A percentile compares a stretch with the other conserved stretches of the same genome.
Evolutionary conservation across 768 basidiomycete species (phyloP).

Genomic region (Cyclocybe cylindracea): DNA sequence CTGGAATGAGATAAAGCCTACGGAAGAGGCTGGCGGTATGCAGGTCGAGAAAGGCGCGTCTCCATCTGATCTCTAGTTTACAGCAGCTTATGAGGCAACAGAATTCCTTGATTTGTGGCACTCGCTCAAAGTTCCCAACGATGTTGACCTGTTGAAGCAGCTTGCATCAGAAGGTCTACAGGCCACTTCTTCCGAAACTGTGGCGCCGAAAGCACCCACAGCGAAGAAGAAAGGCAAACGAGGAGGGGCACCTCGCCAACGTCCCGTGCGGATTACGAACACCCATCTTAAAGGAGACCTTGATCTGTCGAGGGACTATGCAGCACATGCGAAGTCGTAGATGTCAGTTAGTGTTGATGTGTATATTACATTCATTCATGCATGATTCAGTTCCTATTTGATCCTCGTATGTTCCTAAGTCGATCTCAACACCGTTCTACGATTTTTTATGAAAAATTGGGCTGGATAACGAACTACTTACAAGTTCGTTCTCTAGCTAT

Average conservation of each 20-base stretch:
- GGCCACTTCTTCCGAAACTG: slow-evolving; percentile 68
- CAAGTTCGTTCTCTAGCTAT: too few relatives aligned
- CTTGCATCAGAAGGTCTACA: slow-evolving; percentile 83
- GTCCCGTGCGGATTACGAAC: slow-evolving; percentile 85
- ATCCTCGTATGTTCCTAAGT: too few relatives aligned
- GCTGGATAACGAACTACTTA: too few relatives aligned
- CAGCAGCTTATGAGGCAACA: slow-evolving; percentile 31
- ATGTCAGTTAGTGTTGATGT: too few relatives aligned
- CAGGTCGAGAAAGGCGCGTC: slow-evolving; percentile 77
- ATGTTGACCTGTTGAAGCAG: slow-evolving; percentile 78
- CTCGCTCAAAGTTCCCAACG: slow-evolving; percentile 79
- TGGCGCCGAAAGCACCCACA: slow-evolving; percentile 52
- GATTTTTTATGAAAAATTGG: too few relatives aligned
- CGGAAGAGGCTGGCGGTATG: slow-evolving; percentile 68
- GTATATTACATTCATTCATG: too few relatives aligned
- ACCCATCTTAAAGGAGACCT: slow-evolving; percentile 85
- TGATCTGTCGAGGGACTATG: slow-evolving; percentile 59
- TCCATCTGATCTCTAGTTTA: neutral
- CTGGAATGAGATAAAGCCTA: slow-evolving; percentile 86
- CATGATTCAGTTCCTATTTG: too few relatives aligned
- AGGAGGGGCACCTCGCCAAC: slow-evolving; percentile 68
- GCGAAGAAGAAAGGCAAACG: slow-evolving; percentile 82
- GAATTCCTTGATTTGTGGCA: slow-evolving; percentile 92
- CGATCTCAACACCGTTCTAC: too few relatives aligned
- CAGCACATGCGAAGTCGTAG: slow-evolving; percentile 11